A percentile compares a stretch with the other conserved stretches of the same genome.
These are phyloP conservation scores for Aureobasidium sp. DNA, from an alignment of 2,329 filamentous ascomycete genomes.

Conservation along the genomic window DNA sequence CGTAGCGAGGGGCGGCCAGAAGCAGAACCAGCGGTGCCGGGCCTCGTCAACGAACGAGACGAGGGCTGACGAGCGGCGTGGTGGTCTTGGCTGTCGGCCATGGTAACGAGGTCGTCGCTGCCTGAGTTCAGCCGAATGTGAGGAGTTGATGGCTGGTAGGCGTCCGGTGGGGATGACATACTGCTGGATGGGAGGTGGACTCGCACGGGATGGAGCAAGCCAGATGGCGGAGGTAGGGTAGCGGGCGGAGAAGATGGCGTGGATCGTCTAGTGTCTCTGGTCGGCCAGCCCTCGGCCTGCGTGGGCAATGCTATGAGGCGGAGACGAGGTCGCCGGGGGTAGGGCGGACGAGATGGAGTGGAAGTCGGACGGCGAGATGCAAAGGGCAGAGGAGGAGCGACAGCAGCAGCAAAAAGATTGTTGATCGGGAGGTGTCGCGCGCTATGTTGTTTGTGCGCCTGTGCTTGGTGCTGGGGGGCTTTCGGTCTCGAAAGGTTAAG, in stretches of 20 bases:
- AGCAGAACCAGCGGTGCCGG: slow-evolving; percentile 30
- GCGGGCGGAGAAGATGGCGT: not conserved
- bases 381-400: not conserved
- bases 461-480: not conserved
- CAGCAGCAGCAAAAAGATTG: slow-evolving; percentile 13
- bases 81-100: slow-evolving; percentile 31
- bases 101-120: slow-evolving; percentile 45
- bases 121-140: slow-evolving; percentile 61
- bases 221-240: not conserved
- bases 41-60: slow-evolving; percentile 40
- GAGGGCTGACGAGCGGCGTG: slow-evolving; percentile 35
- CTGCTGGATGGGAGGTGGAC: not conserved
- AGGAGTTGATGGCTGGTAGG: slow-evolving; percentile 33
- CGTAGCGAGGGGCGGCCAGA: slow-evolving; percentile 30
- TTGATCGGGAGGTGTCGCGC: slow-evolving; percentile 13
- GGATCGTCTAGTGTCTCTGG: not conserved
- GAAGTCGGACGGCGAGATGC: not conserved
- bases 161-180: slow-evolving; percentile 15
- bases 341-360: not conserved
- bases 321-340: not conserved
- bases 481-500: slow-evolving; percentile 1
- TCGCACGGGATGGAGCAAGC: not conserved
- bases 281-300: slow-evolving; percentile 14
- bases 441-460: slow-evolving; percentile 10
- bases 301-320: slow-evolving; percentile 3